Conservation (phyloP, 495 filamentous ascomycete genomes). For the Penicillium cataractarum region DNA sequence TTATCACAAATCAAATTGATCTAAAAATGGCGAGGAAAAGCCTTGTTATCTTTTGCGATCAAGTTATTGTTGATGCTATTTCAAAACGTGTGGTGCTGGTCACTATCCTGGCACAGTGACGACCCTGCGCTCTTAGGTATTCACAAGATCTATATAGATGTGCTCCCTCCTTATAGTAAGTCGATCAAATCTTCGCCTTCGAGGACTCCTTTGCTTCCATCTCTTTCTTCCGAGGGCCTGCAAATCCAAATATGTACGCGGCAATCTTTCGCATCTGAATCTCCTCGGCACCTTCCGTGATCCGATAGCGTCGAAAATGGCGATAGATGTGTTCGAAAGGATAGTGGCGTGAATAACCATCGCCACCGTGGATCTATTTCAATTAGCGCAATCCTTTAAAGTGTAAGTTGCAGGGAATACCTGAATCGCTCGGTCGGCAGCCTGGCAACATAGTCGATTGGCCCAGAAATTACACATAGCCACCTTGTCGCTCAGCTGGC, state of each 20-base stretch:
- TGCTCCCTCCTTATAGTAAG: not conserved
- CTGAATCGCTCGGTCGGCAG: conserved; percentile 63
- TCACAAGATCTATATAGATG: not conserved
- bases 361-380: conserved; percentile 53
- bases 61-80: too few species aligned
- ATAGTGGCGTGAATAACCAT: conserved; percentile 50
- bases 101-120: not conserved
- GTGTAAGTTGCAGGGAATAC: conserved; percentile 18
- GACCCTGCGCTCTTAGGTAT: not conserved
- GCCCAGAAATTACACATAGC: conserved; percentile 69
- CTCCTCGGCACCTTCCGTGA: conserved; percentile 55
- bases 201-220: conserved; percentile 4
- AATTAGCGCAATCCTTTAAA: conserved; percentile 1
- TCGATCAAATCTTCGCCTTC: conserved; percentile 23
- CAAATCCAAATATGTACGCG: conserved; percentile 49
- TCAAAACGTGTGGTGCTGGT: too few species aligned
- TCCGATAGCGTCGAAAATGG: conserved; percentile 53
- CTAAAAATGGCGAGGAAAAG: too few species aligned
- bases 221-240: conserved; percentile 28
- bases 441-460: conserved; percentile 58
- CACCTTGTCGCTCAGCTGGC: conserved; percentile 56
- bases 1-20: not conserved
- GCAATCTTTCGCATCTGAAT: conserved; percentile 54
- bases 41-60: too few species aligned
- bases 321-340: conserved; percentile 58